phyloP scores from a whole-genome alignment of 2,329 filamentous ascomycete species.

The Rhytidhysteron rufulum region DNA sequence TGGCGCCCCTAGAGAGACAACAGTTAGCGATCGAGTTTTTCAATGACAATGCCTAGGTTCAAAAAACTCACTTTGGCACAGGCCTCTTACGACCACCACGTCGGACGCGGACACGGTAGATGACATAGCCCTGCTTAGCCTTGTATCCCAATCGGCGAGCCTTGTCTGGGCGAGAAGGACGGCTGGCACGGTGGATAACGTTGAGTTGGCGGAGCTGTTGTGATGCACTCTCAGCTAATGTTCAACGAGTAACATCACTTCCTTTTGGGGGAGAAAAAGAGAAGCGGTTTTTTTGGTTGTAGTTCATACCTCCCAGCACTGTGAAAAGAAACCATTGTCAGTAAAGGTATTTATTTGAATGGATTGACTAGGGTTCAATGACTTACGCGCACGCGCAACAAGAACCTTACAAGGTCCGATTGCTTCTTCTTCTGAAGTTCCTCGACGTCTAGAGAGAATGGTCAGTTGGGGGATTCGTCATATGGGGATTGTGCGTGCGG shows the following conservation, averaged over 20 bases:
- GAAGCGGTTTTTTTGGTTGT: constrained; percentile 17
- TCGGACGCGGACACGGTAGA: constrained; percentile 98
- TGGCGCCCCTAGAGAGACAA: constrained; percentile 66
- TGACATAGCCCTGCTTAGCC: constrained; percentile 99
- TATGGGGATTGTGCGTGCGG: constrained; percentile 3
- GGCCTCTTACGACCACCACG: constrained; percentile 98
- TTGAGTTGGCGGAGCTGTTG: constrained; percentile 98
- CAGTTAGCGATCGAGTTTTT: constrained; percentile 43
- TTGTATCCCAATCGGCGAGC: constrained; percentile 99
- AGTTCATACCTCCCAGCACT: constrained; percentile 88
- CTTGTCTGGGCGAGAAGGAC: constrained; percentile 98
- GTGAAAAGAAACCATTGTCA: constrained; percentile 19
- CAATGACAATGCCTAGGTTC: not conserved
- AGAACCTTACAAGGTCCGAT: constrained; percentile 99
- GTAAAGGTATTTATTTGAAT: constrained; percentile 11
- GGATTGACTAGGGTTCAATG: constrained; percentile 5
- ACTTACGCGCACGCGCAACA: constrained; percentile 70
- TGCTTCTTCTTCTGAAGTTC: constrained; percentile 99
- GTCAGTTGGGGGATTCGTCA: constrained; percentile 37
- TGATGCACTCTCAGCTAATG: constrained; percentile 99
- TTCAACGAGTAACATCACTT: constrained; percentile 88
- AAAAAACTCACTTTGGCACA: constrained; percentile 61
- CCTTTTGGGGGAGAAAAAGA: constrained; percentile 16
- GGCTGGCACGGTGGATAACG: constrained; percentile 98
- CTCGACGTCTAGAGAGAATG: constrained; percentile 65